Evolutionary conservation across 345 rosid genomes (phyloP), one percentile per base, ranked within the genome.

Genomic region (Gossypium arboreum): DNA sequence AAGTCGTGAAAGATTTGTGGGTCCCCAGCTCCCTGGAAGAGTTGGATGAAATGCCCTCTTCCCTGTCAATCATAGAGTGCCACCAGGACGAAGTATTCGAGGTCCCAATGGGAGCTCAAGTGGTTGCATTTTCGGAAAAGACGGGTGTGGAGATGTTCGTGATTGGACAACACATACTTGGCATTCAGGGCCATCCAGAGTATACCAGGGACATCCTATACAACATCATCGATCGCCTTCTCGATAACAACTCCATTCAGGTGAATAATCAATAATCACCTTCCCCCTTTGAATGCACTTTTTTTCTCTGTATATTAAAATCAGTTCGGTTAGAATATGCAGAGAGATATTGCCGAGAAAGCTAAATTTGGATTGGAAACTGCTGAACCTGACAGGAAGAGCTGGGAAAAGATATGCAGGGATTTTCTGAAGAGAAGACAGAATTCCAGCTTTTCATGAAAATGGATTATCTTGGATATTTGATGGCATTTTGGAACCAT

Each of bases 101-200:
- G 78, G 80, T 90, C 54, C 98, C 98, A 0, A 60, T 75, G 58
- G 86, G 84, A 27, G 97, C 95, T 8, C 79, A 84, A 81, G 84
- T 94, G 34, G 81, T 94, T 9, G 98, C 92, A 2, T 91, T 83
- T 77, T 94, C 98, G 4, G 88, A 85, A 7, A 92, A 87, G 61
- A 92, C 94, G 58, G 89, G 90, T 10, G 89, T 94, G 4, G 98
- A 94, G 73, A 90, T 92, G 91, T 92, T 78, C 52, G 18, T 72
- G 0, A 76, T 92, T 15, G 94, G 87, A 12, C 83, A 86, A 43
- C 97, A 82, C 74, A 83, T 94, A 56, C 76, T 91, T 52, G 95
- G 97, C n/a, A 85, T 94, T 75, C 98, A 94, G 85, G 97, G 98
- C 27, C 97, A 94, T 73, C 97, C 95, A 11, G 98, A 94, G 77